Evolutionary conservation across 75 land plant species (phyloP), one percentile per base, ranked within the genome.

Genomic region (Chamaecyparis obtusa): DNA sequence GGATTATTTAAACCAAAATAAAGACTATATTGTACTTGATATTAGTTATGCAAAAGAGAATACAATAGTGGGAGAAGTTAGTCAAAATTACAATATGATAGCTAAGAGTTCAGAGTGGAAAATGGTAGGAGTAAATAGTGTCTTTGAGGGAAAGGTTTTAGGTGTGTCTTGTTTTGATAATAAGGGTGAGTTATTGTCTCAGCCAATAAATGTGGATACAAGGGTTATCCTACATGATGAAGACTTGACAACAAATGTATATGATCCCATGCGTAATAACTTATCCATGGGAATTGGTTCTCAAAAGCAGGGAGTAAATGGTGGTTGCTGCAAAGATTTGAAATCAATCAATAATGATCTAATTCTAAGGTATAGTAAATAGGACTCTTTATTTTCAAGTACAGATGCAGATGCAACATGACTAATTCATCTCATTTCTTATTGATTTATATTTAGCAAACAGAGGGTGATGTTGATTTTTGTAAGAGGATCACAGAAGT

Each of bases 401-500:
- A 83, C 44, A 32, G 88, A 60, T 49, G 44, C 84, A 80, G 69
- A 33, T 80, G 11, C 76, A 37, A n/a, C n/a, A 35, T 86, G 49
- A 76, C 51, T 33, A 74, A 49, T 76, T 74, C 87, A 27, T 86
- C 83, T 48, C 87, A 86, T 71, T 86, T 86, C 33, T 74, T 86
- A 30, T 44, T 76, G 49, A 74, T 11, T 74, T 54, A 77, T 44
- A 86, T 86, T 39, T 86, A 55, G 51, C 81, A 55, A 11, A 85
- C 84, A 36, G 86, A 71, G n/a, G 64, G 84, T 44, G 84, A 55
- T 21, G 71, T 87, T 54, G 84, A 57, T 81, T 81, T 87, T 39
- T 87, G 19, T 57, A 44, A 80, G 88, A 43, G 64, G 88, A 80
- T 32, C 88, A 87, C 51, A 83, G 60, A 48, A 83, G 80, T 55